These are phyloP conservation scores for Pythium dissotocum DNA, from an alignment of 352 stramenopile species.

Conservation along the genomic window DNA sequence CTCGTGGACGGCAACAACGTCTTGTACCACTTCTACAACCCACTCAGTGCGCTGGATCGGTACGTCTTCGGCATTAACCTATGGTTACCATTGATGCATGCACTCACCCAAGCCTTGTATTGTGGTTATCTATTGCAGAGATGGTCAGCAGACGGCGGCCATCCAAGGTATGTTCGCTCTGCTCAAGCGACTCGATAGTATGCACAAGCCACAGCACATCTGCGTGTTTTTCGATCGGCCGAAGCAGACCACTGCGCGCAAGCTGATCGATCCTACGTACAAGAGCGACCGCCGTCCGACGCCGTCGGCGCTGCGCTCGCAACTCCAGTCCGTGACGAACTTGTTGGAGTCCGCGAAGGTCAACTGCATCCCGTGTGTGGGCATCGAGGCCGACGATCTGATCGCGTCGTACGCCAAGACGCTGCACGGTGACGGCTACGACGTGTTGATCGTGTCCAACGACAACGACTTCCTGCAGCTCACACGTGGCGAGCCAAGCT, in stretches of 20 bases:
- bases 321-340: slow-evolving; percentile 24
- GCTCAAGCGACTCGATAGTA: slow-evolving; percentile 21
- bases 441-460: slow-evolving; percentile 41
- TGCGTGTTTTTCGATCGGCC: slow-evolving; percentile 37
- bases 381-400: slow-evolving; percentile 40
- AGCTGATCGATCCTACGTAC: slow-evolving; percentile 33
- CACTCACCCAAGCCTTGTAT: neutral
- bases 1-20: slow-evolving; percentile 42
- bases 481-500: slow-evolving; percentile 14
- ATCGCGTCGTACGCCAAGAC: slow-evolving; percentile 37
- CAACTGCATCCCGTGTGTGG: slow-evolving; percentile 29
- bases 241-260: slow-evolving; percentile 28
- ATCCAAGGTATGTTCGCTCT: slow-evolving; percentile 29
- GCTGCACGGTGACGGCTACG: slow-evolving; percentile 15
- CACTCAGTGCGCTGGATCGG: slow-evolving; percentile 23
- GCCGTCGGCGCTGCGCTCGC: slow-evolving; percentile 21
- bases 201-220: slow-evolving; percentile 28
- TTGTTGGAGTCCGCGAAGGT: slow-evolving; percentile 25
- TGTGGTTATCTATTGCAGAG: slow-evolving; percentile 6
- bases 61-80: neutral
- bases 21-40: slow-evolving; percentile 36
- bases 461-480: slow-evolving; percentile 44
- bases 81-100: neutral
- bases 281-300: slow-evolving; percentile 33
- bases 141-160: slow-evolving; percentile 24